Evolutionary conservation across 257 asterid species (phyloP), one percentile per base, ranked within the genome.

Genomic region (Mentha longifolia): DNA sequence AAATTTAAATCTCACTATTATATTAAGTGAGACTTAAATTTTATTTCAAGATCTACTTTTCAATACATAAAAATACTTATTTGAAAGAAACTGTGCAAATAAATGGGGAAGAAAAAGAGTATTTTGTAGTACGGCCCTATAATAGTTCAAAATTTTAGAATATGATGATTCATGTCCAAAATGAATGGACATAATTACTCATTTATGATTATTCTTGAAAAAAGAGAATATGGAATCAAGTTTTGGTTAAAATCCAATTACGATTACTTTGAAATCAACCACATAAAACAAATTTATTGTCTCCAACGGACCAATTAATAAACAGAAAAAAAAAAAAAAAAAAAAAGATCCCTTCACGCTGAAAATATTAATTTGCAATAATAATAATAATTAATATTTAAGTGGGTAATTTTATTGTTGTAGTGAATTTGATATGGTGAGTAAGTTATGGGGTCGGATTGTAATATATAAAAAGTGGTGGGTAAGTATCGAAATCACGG

Each of bases 401-500:
- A 45, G 17, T 12, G 6, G 6, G 1, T 45, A 45, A 9, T 15
- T 47, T 4, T 7, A 19, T 19, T 19, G 13, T 51, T 12, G 61
- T 4, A 12, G 66, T 15, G n/a, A 16, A 35, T 60, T 60, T 28
- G 3, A 3, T 12, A 3, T 12, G 15, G 2, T 16, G 43, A n/a
- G 4, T 16, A 35, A 16, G 20, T 31, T 31, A 61, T 66, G 61
- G 61, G 72, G 72, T 50, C 33, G n/a, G 5, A 19, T 31, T 71
- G 68, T 54, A 71, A 71, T 47, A 6, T 14, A 33, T 0, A 9
- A 49, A 58, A 71, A 19, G 3, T 46, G 50, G 54, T 33, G 61
- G 76, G 52, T 47, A 15, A 60, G 43, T 46, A 60, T 71, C 61
- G 65, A 71, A 71, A 60, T 71, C 54, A 46, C 25, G 76, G 73